Evolutionary conservation across 345 rosid species (phyloP), one percentile per base, ranked within the genome.

Genomic region (Moricandia moricandioides): DNA sequence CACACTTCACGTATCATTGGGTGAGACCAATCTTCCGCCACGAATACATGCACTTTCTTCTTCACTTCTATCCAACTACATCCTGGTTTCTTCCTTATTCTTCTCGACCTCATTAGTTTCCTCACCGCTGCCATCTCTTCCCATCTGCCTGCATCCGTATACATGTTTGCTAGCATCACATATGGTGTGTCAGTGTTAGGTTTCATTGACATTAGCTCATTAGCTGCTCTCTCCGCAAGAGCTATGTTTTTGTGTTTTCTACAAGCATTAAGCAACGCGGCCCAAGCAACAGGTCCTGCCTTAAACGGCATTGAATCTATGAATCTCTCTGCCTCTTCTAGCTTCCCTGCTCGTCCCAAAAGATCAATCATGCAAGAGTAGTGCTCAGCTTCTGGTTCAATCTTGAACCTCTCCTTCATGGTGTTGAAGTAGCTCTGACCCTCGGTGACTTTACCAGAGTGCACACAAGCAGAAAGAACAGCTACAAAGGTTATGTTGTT

Each of bases 281-380:
- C 85, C 97, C 98, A 94, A 69, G 83, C 83, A 9, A 85, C 62
- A 12, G 91, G 62, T 11, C 87, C 86, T 0, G 96, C 88, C 69
- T 74, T 84, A 69, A 81, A 81, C 33, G 98, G 95, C 96, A 91
- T 90, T 11, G 79, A 82, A 62, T 87, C 87, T 6, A 90, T 88
- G 13, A 94, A 83, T 63, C 77, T 88, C 85, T 86, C 91, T 12
- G 97, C 97, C 81, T 90, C 95, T 29, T 39, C 78, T 65, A 94
- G 82, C 81, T 88, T 82, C 35, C 98, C 96, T 17, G 96, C 91
- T 69, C 97, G 84, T 33, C 95, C 89, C 35, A 94, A 58, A 65
- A 91, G 83, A 88, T 91, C 97, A 13, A 90, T 86, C 95, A 94
- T 90, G 79, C 97, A 91, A 7, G 94, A 84, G 83, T 87, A 94